A percentile compares a stretch with the other conserved stretches of the same genome.
These are phyloP conservation scores for Jamesozyma spencerorum DNA, from an alignment of 805 yeast species.

Conservation along the genomic window DNA sequence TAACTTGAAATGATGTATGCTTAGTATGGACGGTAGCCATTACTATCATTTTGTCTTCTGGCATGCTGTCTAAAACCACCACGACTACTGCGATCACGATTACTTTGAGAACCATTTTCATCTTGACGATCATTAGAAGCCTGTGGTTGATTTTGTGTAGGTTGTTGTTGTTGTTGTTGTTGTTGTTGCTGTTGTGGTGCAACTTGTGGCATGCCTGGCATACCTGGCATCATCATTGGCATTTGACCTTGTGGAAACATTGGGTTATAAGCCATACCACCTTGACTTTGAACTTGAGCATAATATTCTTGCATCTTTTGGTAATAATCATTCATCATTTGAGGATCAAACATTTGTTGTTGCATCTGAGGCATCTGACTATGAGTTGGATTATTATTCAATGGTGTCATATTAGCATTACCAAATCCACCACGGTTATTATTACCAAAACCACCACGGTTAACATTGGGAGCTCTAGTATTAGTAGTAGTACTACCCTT, in stretches of 20 bases:
- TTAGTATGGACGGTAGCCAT: slow-evolving; percentile 3
- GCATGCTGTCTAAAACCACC: slow-evolving; percentile 1
- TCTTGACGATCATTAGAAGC: slow-evolving; percentile 17
- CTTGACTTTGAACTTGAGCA: slow-evolving; percentile 29
- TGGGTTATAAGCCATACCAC: slow-evolving; percentile 27
- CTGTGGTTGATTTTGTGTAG: slow-evolving; percentile 14
- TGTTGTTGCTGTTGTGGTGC: slow-evolving; percentile 7
- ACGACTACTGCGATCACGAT: slow-evolving; percentile 14
- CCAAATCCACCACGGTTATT: background rate
- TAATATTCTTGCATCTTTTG: slow-evolving; percentile 49
- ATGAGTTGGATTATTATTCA: too few relatives aligned
- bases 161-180: slow-evolving; percentile 16
- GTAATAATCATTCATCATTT: slow-evolving; percentile 56
- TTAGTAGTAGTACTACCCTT: slow-evolving; percentile 12
- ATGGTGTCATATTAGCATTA: background rate
- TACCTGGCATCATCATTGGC: slow-evolving; percentile 26
- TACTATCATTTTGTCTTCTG: slow-evolving; percentile 5
- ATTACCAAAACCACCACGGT: background rate
- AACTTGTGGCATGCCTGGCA: slow-evolving; percentile 7
- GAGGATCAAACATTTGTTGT: slow-evolving; percentile 35
- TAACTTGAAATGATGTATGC: too few relatives aligned
- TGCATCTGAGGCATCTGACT: slow-evolving; percentile 6
- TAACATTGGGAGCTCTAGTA: background rate
- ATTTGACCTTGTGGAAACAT: slow-evolving; percentile 22
- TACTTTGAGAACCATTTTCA: slow-evolving; percentile 7